These are phyloP conservation scores for Fomes fomentarius DNA, from an alignment of 1,284 basidiomycete genomes.

Conservation along the genomic window DNA sequence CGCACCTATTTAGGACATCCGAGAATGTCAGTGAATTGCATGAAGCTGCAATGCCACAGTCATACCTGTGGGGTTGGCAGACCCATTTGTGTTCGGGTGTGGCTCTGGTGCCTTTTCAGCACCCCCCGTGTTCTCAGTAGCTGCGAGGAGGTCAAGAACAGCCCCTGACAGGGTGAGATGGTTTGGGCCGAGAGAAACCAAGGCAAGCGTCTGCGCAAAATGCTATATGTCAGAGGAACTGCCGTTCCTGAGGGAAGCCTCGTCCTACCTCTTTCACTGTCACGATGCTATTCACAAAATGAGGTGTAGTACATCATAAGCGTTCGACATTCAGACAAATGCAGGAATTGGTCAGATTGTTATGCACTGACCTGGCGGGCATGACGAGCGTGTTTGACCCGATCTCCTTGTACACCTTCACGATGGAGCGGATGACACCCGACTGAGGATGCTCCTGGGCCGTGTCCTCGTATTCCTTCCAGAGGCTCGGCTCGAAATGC, in stretches of 20 bases:
- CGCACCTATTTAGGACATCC: too few relatives aligned
- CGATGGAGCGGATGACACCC: conserved; percentile 41
- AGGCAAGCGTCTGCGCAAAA: conserved; percentile 42
- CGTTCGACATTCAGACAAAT: too few relatives aligned
- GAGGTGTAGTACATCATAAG: too few relatives aligned
- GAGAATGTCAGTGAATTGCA: too few relatives aligned
- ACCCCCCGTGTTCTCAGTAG: conserved; percentile 13
- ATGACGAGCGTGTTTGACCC: conserved; percentile 49
- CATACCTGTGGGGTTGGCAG: neutral
- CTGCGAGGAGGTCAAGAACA: conserved; percentile 46
- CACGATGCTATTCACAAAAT: too few relatives aligned
- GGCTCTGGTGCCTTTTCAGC: conserved; percentile 5
- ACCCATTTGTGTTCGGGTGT: conserved; percentile 5
- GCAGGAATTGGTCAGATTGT: too few relatives aligned
- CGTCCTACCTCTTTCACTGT: conserved; percentile 42
- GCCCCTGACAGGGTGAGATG: conserved; percentile 49
- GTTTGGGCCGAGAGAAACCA: conserved; percentile 45
- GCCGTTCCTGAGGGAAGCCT: neutral
- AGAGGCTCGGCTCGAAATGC: conserved; percentile 45
- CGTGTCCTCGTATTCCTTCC: conserved; percentile 46
- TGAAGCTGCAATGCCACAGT: too few relatives aligned
- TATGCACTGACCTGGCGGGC: conserved; percentile 54
- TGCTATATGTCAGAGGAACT: too few relatives aligned
- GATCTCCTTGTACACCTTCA: conserved; percentile 40
- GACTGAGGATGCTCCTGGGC: conserved; percentile 47